These are phyloP conservation scores for Candida nemodendra DNA, from an alignment of 805 yeast genomes.

Conservation along the genomic window DNA sequence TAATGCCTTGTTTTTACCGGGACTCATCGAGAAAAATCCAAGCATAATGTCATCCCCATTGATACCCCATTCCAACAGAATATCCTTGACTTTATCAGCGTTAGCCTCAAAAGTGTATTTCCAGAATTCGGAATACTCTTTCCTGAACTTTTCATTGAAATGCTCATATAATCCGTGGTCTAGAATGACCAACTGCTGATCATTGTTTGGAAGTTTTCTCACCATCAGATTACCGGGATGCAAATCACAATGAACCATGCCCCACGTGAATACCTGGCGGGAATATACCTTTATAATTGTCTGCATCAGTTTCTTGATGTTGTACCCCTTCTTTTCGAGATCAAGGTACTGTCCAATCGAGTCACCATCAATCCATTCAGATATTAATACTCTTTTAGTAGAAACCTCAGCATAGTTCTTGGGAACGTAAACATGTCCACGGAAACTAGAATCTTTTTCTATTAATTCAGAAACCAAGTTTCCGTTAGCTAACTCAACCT, in stretches of 20 bases:
- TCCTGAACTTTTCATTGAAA: constrained; percentile 48
- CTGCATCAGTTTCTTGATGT: constrained; percentile 43
- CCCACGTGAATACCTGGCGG: constrained; percentile 63
- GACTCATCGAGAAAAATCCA: constrained; percentile 50
- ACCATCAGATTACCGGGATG: constrained; percentile 79
- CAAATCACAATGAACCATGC: constrained; percentile 71
- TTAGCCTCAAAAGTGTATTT: constrained; percentile 55
- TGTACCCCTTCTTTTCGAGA: constrained; percentile 39
- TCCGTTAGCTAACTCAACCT: constrained; percentile 55
- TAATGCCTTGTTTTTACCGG: constrained; percentile 28
- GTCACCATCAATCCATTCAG: constrained; percentile 79
- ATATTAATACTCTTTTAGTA: constrained; percentile 51
- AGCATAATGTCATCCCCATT: constrained; percentile 63
- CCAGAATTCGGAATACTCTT: constrained; percentile 65
- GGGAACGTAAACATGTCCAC: constrained; percentile 54
- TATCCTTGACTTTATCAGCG: constrained; percentile 41
- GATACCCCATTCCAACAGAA: constrained; percentile 67
- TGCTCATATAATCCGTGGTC: constrained; percentile 75
- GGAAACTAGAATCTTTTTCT: constrained; percentile 41
- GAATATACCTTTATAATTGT: constrained; percentile 52
- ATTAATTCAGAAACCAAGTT: constrained; percentile 38
- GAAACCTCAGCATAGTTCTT: constrained; percentile 44
- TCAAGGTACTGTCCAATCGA: constrained; percentile 47
- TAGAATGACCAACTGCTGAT: constrained; percentile 61
- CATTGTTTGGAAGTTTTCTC: constrained; percentile 34